A percentile compares a stretch with the other conserved stretches of the same genome.
Conservation (phyloP, 306 rosid genomes). For the Canavalia gladiata region DNA sequence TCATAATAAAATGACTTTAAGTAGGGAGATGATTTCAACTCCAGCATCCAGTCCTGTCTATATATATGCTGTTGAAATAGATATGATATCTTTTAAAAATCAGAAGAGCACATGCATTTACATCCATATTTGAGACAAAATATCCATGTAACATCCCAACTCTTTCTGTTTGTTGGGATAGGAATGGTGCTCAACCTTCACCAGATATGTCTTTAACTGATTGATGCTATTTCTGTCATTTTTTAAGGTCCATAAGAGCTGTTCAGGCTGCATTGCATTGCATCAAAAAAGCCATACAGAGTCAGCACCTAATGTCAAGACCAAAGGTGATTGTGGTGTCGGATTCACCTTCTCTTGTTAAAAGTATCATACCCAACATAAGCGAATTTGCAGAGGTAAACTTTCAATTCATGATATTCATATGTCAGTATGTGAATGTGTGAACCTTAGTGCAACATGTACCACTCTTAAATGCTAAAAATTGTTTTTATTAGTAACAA, state of each 20-base stretch:
- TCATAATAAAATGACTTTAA: not conserved
- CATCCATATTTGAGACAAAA: slow-evolving; percentile 29
- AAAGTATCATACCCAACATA: slow-evolving; percentile 63
- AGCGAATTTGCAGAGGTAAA: slow-evolving; percentile 89
- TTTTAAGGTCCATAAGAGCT: slow-evolving; percentile 82
- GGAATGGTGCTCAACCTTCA: not conserved
- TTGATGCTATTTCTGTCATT: slow-evolving; percentile 46
- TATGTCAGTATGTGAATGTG: not conserved
- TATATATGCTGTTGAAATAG: not conserved
- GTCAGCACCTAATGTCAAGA: slow-evolving; percentile 54
- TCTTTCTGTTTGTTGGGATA: not conserved
- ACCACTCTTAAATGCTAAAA: not conserved
- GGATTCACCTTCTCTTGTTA: slow-evolving; percentile 81
- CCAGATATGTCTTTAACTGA: slow-evolving; percentile 35
- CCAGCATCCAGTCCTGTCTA: not conserved
- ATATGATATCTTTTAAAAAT: slow-evolving; percentile 16
- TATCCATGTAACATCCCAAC: slow-evolving; percentile 6
- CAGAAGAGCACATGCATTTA: not conserved
- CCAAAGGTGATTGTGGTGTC: slow-evolving; percentile 88
- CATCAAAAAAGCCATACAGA: slow-evolving; percentile 62
- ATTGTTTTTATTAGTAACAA: not conserved
- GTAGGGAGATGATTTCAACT: not conserved
- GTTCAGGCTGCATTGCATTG: slow-evolving; percentile 80
- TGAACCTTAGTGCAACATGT: slow-evolving; percentile 13
- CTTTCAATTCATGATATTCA: slow-evolving; percentile 27